A percentile compares a stretch with the other conserved stretches of the same genome.
phyloP scores from a whole-genome alignment of 2,329 filamentous ascomycete genomes.

The Boeremia lycopersici region DNA sequence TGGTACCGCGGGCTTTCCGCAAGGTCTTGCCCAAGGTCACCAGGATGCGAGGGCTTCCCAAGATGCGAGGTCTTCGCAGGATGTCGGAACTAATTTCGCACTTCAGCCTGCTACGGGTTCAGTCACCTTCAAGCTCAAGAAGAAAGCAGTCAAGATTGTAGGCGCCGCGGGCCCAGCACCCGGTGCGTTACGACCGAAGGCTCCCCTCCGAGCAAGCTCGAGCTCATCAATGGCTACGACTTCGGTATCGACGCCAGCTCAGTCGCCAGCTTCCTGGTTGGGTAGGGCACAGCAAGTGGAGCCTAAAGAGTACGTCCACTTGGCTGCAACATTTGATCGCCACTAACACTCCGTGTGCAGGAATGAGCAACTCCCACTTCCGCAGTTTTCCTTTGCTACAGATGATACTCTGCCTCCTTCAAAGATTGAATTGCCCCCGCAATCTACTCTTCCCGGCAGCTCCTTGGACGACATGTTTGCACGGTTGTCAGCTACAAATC shows the following conservation, averaged over 20 bases:
- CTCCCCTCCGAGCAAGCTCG: not conserved
- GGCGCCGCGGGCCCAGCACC: slow-evolving; percentile 19
- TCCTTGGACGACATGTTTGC: slow-evolving; percentile 29
- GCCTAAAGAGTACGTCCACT: slow-evolving; percentile 22
- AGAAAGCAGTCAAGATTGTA: slow-evolving; percentile 36
- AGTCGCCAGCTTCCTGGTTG: not conserved
- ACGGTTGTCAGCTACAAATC: slow-evolving; percentile 17
- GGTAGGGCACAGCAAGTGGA: slow-evolving; percentile 9
- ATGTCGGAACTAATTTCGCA: slow-evolving; percentile 24
- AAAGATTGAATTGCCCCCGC: slow-evolving; percentile 5
- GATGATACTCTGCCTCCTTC: not conserved
- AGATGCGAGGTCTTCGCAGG: slow-evolving; percentile 1
- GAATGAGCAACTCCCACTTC: not conserved
- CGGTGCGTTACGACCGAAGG: not conserved
- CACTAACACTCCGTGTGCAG: slow-evolving; percentile 13
- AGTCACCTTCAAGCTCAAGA: slow-evolving; percentile 35
- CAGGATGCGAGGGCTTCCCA: not conserved
- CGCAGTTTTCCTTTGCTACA: not conserved
- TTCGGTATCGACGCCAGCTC: not conserved
- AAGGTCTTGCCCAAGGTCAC: not conserved
- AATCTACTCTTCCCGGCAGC: not conserved
- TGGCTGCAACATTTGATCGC: not conserved
- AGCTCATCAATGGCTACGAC: not conserved
- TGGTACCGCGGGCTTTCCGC: not conserved
- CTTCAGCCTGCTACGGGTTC: slow-evolving; percentile 27